Conservation (phyloP, 2,329 filamentous ascomycete genomes). For the Cucurbitaria berberidis region DNA sequence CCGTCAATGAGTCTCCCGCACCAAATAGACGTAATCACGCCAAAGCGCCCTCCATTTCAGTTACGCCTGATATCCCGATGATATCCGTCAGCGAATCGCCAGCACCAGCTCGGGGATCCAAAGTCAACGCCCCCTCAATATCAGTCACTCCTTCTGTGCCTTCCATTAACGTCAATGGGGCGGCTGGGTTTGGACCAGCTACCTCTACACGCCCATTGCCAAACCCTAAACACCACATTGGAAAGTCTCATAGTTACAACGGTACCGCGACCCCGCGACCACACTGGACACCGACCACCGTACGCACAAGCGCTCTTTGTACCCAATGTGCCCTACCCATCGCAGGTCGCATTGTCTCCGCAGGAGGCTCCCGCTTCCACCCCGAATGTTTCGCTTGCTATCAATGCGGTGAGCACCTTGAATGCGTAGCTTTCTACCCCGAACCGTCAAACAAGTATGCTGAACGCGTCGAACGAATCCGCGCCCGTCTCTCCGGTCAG, state of each 20-base stretch:
- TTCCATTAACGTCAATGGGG: slow-evolving; percentile 36
- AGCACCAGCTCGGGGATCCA: slow-evolving; percentile 16
- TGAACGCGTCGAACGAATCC: slow-evolving; percentile 76
- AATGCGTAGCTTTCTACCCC: slow-evolving; percentile 94
- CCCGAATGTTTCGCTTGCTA: slow-evolving; percentile 92
- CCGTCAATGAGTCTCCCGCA: slow-evolving; percentile 25
- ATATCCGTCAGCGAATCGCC: slow-evolving; percentile 37
- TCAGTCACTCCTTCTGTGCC: slow-evolving; percentile 32
- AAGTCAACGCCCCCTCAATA: slow-evolving; percentile 29
- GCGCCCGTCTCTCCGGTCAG: slow-evolving; percentile 60
- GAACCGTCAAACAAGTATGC: slow-evolving; percentile 77
- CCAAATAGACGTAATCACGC: slow-evolving; percentile 8
- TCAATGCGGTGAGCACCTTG: slow-evolving; percentile 83
- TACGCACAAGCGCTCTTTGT: slow-evolving; percentile 73
- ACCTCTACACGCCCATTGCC: slow-evolving; percentile 56
- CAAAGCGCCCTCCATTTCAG: slow-evolving; percentile 17
- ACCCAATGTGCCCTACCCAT: slow-evolving; percentile 85
- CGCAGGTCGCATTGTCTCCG: slow-evolving; percentile 85
- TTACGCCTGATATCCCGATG: slow-evolving; percentile 33
- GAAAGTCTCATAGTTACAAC: slow-evolving; percentile 32
- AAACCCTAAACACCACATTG: slow-evolving; percentile 54
- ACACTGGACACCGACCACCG: slow-evolving; percentile 54
- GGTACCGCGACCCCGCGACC: slow-evolving; percentile 46
- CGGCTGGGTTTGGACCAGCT: slow-evolving; percentile 26
- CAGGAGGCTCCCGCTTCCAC: slow-evolving; percentile 84